Base-by-base conservation (phyloP, 495 filamentous ascomycete species). In the Penicillium steckii region DNA sequence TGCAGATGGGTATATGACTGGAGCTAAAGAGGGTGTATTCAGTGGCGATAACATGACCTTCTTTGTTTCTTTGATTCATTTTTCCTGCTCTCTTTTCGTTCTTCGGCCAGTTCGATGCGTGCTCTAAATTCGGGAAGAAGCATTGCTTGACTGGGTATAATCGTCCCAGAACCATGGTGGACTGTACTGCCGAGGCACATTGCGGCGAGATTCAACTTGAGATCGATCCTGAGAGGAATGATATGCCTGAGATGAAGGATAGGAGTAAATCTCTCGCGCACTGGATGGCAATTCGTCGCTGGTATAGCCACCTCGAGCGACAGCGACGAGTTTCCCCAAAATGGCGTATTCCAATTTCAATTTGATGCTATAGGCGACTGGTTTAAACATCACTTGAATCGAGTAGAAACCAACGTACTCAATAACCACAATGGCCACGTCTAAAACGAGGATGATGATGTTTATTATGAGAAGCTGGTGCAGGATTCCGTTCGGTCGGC, bases 291-390 rank as follows among this genome's bases (percentile, higher is more conserved):
- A 6, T 5, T 63, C 49, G 1, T 53, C 45, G 25, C 32, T 25
- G 17, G 52, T 37, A 9, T 37, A 33, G 5, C 26, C 12, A 4
- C 54, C 48, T 2, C 53, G 59, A 17, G 68, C 67, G 24, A 73
- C 58, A 15, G 64, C 54, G n/a, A 81, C 71, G 23, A 81, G 57
- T 22, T 72, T 73, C 13, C 78, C 78, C 1, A 82, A 63, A 21
- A 81, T 74, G 13, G 72, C 72, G 46, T 79, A 81, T 62, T 82
- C 79, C 12, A 82, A 62, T 42, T 77, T 79, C 25, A 81, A 62
- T 57, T 82, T 82, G 60, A 82, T 67, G 25, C 77, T 75, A 53
- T 82, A 82, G 0, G 71, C 72, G 22, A 74, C 70, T 0, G 75
- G 71, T 42, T 82, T 79, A 47, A 80, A 72, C 52, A 72, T 68